Evolutionary conservation across 192 early-diverging fungal species (phyloP), one percentile per base, ranked within the genome.

Genomic region (Geranomyces michiganensis): DNA sequence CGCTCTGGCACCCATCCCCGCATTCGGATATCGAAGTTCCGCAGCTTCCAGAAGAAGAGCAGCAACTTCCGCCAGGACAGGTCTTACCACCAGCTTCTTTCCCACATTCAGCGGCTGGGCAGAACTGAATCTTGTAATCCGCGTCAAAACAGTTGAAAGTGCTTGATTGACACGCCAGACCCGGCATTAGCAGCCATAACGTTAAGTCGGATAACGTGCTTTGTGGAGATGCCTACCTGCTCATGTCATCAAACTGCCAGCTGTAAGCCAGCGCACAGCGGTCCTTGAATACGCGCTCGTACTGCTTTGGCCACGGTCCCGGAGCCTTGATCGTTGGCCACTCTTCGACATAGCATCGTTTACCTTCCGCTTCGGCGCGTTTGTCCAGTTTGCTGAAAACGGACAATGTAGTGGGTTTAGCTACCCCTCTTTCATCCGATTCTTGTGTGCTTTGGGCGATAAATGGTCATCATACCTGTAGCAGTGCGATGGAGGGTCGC

Each of bases 211-310:
- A 10, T 7, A 41, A 41, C 5, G 36, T n/a, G n/a, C n/a, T n/a
- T 41, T 41, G 36, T 10, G 10, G 10, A 41, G 36, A 10, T 41
- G 36, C 36, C 3, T 41, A 41, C 36, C 36, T 41, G 36, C 36
- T 41, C 36, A 60, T 19, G 59, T 78, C 76, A 36, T 78, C 76
- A 64, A 78, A 78, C 63, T 78, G 67, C 76, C 76, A 78, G 19
- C 56, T 64, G 49, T 78, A 78, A 19, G 76, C 74, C 15, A 73
- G 59, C 15, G 65, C 68, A 43, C 76, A 78, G 7, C 56, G 47
- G 10, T 36, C 24, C 69, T 78, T 78, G 60, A 78, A 78, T 19
- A 78, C 72, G 46, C 78, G 65, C 19, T 76, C 74, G 61, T 78
- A 78, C 3, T 58, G 46, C 17, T 56, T 46, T 15, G 68, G 68